Conservation (phyloP, 2,329 filamentous ascomycete genomes). For the Venturia asperata region DNA sequence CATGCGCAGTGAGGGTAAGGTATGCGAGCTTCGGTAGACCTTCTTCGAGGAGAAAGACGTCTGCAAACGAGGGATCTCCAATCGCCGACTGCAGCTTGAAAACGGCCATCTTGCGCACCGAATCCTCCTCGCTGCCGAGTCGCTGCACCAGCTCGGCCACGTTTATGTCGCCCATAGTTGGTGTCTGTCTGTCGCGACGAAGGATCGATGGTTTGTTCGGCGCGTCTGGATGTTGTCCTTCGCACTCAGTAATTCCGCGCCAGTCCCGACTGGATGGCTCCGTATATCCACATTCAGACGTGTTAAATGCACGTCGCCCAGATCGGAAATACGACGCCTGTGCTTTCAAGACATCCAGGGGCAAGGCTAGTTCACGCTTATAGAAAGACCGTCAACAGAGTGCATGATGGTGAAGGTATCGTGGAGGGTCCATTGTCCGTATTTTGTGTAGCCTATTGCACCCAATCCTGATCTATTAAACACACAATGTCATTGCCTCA, state of each 20-base stretch:
- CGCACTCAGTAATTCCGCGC: background rate
- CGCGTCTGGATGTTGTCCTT: background rate
- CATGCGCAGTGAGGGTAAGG: constrained; percentile 74
- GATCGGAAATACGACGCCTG: background rate
- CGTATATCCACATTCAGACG: background rate
- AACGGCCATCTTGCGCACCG: constrained; percentile 93
- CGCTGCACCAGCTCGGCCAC: constrained; percentile 52
- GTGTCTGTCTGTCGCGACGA: background rate
- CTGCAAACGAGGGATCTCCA: constrained; percentile 91
- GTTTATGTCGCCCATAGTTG: constrained; percentile 47
- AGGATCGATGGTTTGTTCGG: background rate
- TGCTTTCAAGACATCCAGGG: constrained; percentile 1
- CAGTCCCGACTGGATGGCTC: background rate
- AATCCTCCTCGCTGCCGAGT: constrained; percentile 65
- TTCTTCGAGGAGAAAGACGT: constrained; percentile 87
- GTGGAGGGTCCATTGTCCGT: background rate
- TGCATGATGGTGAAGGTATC: background rate
- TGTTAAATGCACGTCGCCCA: background rate
- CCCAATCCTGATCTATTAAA: background rate
- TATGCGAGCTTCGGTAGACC: constrained; percentile 75
- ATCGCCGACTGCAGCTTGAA: constrained; percentile 96
- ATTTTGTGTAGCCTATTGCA: constrained; percentile 1
- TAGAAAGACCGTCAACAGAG: background rate
- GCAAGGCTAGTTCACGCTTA: background rate
- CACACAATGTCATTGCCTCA: background rate